phyloP scores from a whole-genome alignment of 345 rosid genomes.

The Brassica carinata region DNA sequence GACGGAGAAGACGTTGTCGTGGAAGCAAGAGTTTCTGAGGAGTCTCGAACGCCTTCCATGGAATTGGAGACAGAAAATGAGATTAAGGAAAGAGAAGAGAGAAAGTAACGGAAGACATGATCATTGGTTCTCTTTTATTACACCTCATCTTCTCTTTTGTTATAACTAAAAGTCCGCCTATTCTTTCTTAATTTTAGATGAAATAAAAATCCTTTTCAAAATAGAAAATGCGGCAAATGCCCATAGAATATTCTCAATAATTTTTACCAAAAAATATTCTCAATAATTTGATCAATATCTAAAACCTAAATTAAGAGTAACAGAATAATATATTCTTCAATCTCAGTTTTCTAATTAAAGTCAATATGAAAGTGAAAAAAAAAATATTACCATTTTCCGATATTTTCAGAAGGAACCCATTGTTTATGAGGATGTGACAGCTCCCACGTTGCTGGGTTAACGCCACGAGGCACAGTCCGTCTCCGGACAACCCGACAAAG shows the following conservation, averaged over 20 bases:
- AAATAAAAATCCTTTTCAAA: neutral
- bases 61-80: conserved; percentile 24
- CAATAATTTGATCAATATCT: neutral
- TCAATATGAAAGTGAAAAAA: neutral
- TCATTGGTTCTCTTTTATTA: conserved; percentile 30
- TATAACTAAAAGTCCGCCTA: conserved; percentile 25
- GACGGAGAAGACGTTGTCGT: conserved; percentile 36
- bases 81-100: conserved; percentile 29
- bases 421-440: conserved; percentile 22
- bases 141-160: conserved; percentile 36
- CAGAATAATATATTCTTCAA: neutral
- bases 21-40: conserved; percentile 35
- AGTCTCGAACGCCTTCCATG: conserved; percentile 43
- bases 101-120: conserved; percentile 28
- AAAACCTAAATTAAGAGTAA: conserved; percentile 17
- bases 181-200: conserved; percentile 28
- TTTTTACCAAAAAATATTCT: conserved; percentile 26
- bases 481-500: conserved; percentile 25
- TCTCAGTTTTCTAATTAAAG: neutral
- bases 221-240: conserved; percentile 25
- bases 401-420: neutral
- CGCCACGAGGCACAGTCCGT: conserved; percentile 20
- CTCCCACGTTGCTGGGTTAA: conserved; percentile 32
- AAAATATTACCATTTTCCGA: neutral
- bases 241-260: conserved; percentile 25